These are phyloP conservation scores for Lentinula raphanica DNA, from an alignment of 768 basidiomycete genomes.

Conservation along the genomic window DNA sequence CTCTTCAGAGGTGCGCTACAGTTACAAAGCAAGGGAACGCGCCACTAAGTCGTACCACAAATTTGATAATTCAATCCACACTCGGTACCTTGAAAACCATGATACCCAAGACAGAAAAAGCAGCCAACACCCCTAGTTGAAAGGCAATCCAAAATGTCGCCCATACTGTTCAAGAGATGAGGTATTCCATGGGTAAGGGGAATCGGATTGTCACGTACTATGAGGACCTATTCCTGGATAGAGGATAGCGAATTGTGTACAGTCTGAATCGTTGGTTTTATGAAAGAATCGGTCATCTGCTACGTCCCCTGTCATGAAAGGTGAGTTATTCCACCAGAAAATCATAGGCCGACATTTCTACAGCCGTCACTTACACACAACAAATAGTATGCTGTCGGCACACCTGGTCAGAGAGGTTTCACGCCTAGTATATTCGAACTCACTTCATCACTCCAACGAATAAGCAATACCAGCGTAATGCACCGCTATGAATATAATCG, in stretches of 20 bases:
- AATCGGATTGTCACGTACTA: constrained; percentile 34
- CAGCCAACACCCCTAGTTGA: constrained; percentile 66
- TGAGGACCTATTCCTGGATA: constrained; percentile 70
- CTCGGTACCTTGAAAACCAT: constrained; percentile 68
- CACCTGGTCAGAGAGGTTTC: not conserved
- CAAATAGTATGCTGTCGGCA: constrained; percentile 65
- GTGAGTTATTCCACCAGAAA: not conserved
- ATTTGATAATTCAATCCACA: constrained; percentile 6
- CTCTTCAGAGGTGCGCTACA: constrained; percentile 46
- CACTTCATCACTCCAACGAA: constrained; percentile 86
- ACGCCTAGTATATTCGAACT: constrained; percentile 21
- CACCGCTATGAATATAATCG: constrained; percentile 45
- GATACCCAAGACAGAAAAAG: constrained; percentile 78
- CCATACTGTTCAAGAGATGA: constrained; percentile 55
- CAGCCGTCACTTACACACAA: constrained; percentile 58
- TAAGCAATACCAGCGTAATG: constrained; percentile 78
- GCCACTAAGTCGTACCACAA: not conserved
- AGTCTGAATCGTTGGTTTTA: constrained; percentile 90
- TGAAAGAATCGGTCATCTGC: constrained; percentile 93
- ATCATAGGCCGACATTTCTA: not conserved
- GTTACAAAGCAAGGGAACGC: constrained; percentile 6
- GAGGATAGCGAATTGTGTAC: constrained; percentile 79
- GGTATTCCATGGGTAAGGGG: not conserved
- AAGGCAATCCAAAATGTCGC: constrained; percentile 82
- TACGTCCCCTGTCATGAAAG: constrained; percentile 69